Percentiles rank a stretch among this genome's conserved stretches.
Conservation (phyloP, 2,329 filamentous ascomycete species). For the Kalmusia sp. region DNA sequence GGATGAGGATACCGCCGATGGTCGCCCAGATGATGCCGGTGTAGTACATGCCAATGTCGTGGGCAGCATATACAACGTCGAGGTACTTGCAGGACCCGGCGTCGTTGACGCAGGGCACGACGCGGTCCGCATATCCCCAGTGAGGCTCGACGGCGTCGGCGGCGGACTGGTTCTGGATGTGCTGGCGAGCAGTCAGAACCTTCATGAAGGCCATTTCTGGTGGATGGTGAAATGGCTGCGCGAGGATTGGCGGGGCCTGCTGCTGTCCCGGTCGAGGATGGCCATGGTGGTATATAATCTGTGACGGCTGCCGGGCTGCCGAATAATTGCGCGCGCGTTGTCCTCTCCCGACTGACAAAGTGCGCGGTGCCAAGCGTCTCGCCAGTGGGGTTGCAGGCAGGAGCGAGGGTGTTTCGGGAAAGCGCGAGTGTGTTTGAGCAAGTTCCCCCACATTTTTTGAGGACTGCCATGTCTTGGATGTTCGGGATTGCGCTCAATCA, state of each 20-base stretch:
- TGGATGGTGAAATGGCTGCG: not conserved
- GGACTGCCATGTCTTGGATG: constrained; percentile 14
- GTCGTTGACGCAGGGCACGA: constrained; percentile 65
- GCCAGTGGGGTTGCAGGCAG: not conserved
- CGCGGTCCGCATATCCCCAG: constrained; percentile 64
- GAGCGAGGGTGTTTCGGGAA: not conserved
- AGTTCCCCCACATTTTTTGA: constrained; percentile 36
- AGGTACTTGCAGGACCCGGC: constrained; percentile 65
- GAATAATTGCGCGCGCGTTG: not conserved
- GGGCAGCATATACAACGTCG: constrained; percentile 61
- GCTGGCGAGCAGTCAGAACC: constrained; percentile 26
- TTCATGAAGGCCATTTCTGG: constrained; percentile 24
- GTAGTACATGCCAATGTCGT: constrained; percentile 63
- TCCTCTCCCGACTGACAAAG: not conserved
- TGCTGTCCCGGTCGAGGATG: not conserved
- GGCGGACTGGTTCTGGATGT: constrained; percentile 55
- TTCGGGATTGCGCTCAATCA: constrained; percentile 9
- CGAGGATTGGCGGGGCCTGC: constrained; percentile 1
- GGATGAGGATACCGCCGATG: constrained; percentile 56
- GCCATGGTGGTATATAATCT: constrained; percentile 5
- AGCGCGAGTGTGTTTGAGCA: constrained; percentile 39
- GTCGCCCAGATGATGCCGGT: constrained; percentile 64
- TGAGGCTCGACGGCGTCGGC: constrained; percentile 53
- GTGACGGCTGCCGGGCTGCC: not conserved
- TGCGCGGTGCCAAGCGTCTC: constrained; percentile 2